These are phyloP conservation scores for Zygosaccharomyces sapae DNA, from an alignment of 1,139 yeast genomes.

Conservation along the genomic window DNA sequence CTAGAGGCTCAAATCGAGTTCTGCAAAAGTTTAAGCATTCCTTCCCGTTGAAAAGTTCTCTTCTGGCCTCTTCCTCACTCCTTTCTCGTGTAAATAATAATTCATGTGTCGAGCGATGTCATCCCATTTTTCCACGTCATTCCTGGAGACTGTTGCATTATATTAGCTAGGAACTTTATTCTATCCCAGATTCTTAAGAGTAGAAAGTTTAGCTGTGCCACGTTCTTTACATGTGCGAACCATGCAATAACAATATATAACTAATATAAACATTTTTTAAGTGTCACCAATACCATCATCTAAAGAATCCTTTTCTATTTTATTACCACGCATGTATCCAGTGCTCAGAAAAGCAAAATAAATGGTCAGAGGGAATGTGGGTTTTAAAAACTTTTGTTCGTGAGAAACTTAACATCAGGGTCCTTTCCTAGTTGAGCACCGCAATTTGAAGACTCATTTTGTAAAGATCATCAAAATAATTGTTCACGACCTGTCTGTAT, in stretches of 20 bases:
- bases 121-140: constrained; percentile 4
- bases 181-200: not conserved
- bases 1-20: not conserved
- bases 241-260: not conserved
- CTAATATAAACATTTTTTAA: not conserved
- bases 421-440: no score
- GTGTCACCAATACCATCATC: no score
- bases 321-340: no score
- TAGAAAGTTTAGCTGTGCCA: not conserved
- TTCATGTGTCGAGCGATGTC: constrained; percentile 6
- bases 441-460: no score
- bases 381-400: no score
- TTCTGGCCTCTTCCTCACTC: constrained; percentile 1
- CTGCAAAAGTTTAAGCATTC: constrained; percentile 5
- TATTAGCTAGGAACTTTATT: constrained; percentile 1
- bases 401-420: no score
- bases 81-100: not conserved
- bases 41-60: constrained; percentile 6
- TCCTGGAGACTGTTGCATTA: not conserved
- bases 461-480: no score
- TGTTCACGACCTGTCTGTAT: no score
- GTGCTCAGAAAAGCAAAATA: no score
- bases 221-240: not conserved
- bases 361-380: no score
- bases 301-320: no score